These are phyloP conservation scores for Paramyrothecium sp. DNA, from an alignment of 2,329 filamentous ascomycete genomes.

Conservation along the genomic window DNA sequence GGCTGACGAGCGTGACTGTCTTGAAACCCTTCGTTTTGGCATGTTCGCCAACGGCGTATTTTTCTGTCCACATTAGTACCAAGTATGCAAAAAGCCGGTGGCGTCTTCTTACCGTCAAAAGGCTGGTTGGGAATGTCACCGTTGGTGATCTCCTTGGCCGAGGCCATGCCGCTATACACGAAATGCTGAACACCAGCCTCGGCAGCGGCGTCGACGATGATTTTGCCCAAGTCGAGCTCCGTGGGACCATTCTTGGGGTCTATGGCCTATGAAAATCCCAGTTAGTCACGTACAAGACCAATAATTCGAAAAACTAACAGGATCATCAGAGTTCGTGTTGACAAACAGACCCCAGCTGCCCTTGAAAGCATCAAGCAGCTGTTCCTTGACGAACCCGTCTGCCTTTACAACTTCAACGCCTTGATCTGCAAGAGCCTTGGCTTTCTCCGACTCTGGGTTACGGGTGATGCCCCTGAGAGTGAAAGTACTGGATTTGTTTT, in stretches of 20 bases:
- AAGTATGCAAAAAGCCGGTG: no score
- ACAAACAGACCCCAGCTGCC: conserved; percentile 30
- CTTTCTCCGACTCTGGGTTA: conserved; percentile 22
- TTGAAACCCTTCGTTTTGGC: conserved; percentile 31
- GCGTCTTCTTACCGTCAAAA: conserved; percentile 34
- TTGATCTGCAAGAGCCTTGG: conserved; percentile 18
- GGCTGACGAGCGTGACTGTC: conserved; percentile 29
- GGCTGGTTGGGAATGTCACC: conserved; percentile 26
- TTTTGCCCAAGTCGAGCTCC: conserved; percentile 33
- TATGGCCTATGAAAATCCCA: conserved; percentile 13
- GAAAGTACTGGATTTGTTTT: conserved; percentile 23
- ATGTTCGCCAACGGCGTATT: conserved; percentile 35
- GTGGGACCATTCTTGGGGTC: conserved; percentile 21
- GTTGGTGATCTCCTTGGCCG: conserved; percentile 27
- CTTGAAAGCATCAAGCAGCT: conserved; percentile 23
- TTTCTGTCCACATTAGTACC: conserved; percentile 27
- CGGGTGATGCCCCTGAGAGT: conserved; percentile 26
- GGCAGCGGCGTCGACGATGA: conserved; percentile 28
- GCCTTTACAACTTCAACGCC: conserved; percentile 29
- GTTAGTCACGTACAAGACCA: conserved; percentile 4
- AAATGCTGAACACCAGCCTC: conserved; percentile 31
- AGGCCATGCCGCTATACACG: conserved; percentile 32
- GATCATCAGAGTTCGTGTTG: conserved; percentile 30
- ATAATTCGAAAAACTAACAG: conserved; percentile 15
- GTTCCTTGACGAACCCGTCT: conserved; percentile 19